These are phyloP conservation scores for Hansfordia pulvinata DNA, from an alignment of 2,329 filamentous ascomycete species.

Conservation along the genomic window DNA sequence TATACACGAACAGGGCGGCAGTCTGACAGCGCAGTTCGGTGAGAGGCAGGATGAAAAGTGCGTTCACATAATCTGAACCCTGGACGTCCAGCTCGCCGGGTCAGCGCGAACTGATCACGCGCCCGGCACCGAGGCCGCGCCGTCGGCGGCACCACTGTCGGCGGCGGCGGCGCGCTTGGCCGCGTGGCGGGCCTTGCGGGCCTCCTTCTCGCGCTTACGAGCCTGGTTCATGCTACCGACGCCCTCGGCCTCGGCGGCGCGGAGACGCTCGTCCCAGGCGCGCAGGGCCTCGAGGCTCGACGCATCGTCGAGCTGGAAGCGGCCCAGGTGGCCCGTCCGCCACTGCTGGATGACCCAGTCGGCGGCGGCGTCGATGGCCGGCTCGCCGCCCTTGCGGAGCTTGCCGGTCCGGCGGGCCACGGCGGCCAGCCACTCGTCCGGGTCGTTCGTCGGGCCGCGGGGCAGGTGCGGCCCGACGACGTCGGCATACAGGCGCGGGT, in stretches of 20 bases:
- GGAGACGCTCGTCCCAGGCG: slow-evolving; percentile 3
- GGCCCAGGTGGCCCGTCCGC: slow-evolving; percentile 63
- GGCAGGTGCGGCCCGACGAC: too few relatives aligned
- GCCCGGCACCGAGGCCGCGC: too few relatives aligned
- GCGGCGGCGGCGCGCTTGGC: slow-evolving; percentile 18
- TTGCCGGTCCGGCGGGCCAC: slow-evolving; percentile 66
- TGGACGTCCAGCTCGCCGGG: too few relatives aligned
- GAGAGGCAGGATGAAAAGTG: too few relatives aligned
- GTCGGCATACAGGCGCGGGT: slow-evolving; percentile 48
- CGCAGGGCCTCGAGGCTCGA: slow-evolving; percentile 38
- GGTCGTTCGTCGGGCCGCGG: slow-evolving; percentile 88
- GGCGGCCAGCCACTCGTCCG: slow-evolving; percentile 55
- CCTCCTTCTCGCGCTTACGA: slow-evolving; percentile 50
- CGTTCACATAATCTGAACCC: too few relatives aligned
- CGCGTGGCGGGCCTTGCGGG: slow-evolving; percentile 23
- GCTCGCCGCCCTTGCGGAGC: slow-evolving; percentile 57
- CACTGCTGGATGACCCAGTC: slow-evolving; percentile 72
- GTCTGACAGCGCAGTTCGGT: too few relatives aligned
- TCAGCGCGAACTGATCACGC: too few relatives aligned
- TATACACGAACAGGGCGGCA: too few relatives aligned
- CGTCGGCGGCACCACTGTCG: too few relatives aligned
- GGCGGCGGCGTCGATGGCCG: slow-evolving; percentile 60
- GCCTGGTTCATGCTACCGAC: slow-evolving; percentile 54
- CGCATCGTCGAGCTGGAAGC: slow-evolving; percentile 69
- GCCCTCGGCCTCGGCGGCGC: slow-evolving; percentile 29